phyloP scores from a whole-genome alignment of 495 filamentous ascomycete genomes.

The Talaromyces proteolyticus region DNA sequence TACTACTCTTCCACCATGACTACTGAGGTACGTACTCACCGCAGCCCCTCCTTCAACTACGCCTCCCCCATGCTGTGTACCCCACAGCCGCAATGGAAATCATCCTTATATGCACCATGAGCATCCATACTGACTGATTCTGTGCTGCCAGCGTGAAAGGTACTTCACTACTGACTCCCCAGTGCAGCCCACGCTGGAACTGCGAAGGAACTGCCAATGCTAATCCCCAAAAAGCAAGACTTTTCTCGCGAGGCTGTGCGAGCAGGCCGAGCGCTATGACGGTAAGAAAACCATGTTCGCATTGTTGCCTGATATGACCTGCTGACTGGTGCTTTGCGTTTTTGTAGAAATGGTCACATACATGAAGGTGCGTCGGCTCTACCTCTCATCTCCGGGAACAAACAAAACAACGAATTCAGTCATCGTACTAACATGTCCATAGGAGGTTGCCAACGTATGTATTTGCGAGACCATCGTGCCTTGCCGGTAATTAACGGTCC shows the following conservation, averaged over 20 bases:
- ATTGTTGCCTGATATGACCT: background rate
- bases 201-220: too few relatives aligned
- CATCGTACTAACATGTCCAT: conserved; percentile 31
- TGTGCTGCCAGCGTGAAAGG: conserved; percentile 72
- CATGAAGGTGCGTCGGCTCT: conserved; percentile 95
- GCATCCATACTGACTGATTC: background rate
- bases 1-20: conserved; percentile 27
- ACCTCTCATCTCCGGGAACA: conserved; percentile 7
- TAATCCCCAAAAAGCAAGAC: conserved; percentile 70
- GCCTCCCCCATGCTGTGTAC: conserved; percentile 21
- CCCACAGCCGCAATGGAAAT: conserved; percentile 25
- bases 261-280: conserved; percentile 99
- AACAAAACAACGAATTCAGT: conserved; percentile 9
- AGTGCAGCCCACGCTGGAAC: background rate
- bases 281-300: too few relatives aligned
- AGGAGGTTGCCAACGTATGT: conserved; percentile 97
- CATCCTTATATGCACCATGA: conserved; percentile 1
- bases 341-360: conserved; percentile 91
- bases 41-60: conserved; percentile 28
- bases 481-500: background rate
- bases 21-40: conserved; percentile 41
- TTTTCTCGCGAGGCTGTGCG: conserved; percentile 98
- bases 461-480: background rate
- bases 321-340: conserved; percentile 20
- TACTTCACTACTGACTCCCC: conserved; percentile 27